Base-by-base conservation (phyloP, 495 filamentous ascomycete species). In the Hypoxylon crocopeplum region DNA sequence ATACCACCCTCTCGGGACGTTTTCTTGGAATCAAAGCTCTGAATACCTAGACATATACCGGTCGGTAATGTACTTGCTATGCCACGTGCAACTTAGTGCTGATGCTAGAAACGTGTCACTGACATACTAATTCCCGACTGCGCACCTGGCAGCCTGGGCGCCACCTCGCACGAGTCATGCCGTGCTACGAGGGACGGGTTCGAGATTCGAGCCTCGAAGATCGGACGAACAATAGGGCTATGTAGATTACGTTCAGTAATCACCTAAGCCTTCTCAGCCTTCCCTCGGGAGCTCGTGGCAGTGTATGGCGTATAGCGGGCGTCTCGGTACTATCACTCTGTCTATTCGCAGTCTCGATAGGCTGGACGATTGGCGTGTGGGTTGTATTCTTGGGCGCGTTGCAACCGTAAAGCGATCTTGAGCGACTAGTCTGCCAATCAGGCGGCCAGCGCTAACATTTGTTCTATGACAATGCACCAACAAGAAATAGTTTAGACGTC, bases 21-120 rank as follows among this genome's bases (percentile, higher is more conserved):
- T 11, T 20, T 8, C 24, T 27, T 8, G 24, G 3, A 27, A n/a
- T n/a, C n/a, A n/a, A n/a, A n/a, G n/a, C n/a, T n/a, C n/a, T n/a
- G n/a, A n/a, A 8, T 27, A 27, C 24, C 24, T 27, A 27, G 24
- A 27, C 15, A 48, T 34, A 21, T 19, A 33, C 53, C 59, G 59
- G 59, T 22, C 59, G 53, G 59, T 57, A 53, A 46, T n/a, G n/a
- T n/a, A n/a, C n/a, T n/a, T n/a, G n/a, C n/a, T n/a, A 58, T 45
- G 45, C 42, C 48, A 25, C 24, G 51, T 57, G 41, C 32, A 33
- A 38, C 20, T 41, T 63, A 44, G 51, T 47, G 51, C 46, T 57
- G 32, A 41, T 57, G 44, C 32, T 50, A 20, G 32, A 32, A 38
- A 55, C n/a, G n/a, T 44, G 44, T 38, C 53, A 42, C 24, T 34